A percentile compares a stretch with the other conserved stretches of the same genome.
phyloP scores from a whole-genome alignment of 805 yeast species.

The Ogataea kodamae region DNA sequence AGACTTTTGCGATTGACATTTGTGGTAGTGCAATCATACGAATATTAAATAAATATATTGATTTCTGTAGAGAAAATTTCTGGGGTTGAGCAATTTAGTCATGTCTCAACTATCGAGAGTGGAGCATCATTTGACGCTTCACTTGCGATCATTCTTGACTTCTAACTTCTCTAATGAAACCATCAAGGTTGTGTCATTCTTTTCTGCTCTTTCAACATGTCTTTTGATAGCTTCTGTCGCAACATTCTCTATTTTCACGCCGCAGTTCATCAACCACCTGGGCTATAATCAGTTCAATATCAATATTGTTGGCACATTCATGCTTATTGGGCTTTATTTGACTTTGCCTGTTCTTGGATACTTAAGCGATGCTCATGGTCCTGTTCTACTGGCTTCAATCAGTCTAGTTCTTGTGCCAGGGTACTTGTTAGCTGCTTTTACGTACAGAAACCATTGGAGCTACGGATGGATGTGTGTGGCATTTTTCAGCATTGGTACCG shows the following conservation, averaged over 20 bases:
- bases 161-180: constrained; percentile 39
- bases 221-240: constrained; percentile 79
- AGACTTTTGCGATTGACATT: constrained; percentile 4
- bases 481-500: constrained; percentile 61
- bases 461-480: constrained; percentile 42
- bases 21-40: constrained; percentile 3
- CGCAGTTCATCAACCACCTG: constrained; percentile 56
- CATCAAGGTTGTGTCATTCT: constrained; percentile 50
- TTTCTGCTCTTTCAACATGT: constrained; percentile 58
- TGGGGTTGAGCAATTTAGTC: neutral
- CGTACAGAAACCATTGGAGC: constrained; percentile 28
- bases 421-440: constrained; percentile 48
- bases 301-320: constrained; percentile 70
- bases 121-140: constrained; percentile 41
- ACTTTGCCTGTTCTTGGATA: constrained; percentile 81
- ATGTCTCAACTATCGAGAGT: constrained; percentile 27
- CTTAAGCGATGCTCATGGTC: constrained; percentile 82
- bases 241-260: constrained; percentile 75
- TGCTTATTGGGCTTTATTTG: constrained; percentile 78
- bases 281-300: constrained; percentile 59
- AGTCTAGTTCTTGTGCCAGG: constrained; percentile 67
- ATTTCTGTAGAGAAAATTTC: constrained; percentile 2
- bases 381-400: constrained; percentile 62
- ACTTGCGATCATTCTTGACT: constrained; percentile 42
- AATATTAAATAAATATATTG: too few species aligned